These are phyloP conservation scores for Penicillium waksmanii DNA, from an alignment of 495 filamentous ascomycete species.

Conservation along the genomic window DNA sequence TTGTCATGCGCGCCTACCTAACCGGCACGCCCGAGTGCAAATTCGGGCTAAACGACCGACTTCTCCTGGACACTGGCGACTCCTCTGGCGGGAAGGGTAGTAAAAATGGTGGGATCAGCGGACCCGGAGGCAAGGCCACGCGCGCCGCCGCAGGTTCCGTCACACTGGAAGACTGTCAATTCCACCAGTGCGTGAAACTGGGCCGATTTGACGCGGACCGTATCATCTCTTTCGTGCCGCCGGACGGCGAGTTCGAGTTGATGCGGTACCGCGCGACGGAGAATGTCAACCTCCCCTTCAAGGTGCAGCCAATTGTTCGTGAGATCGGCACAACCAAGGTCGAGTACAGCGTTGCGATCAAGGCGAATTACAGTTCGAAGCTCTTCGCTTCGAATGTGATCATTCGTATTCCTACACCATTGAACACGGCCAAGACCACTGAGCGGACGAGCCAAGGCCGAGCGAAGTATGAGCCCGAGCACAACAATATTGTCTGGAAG, in stretches of 20 bases:
- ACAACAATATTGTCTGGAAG: slow-evolving; percentile 99
- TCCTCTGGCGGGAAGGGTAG: slow-evolving; percentile 45
- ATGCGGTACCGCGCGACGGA: slow-evolving; percentile 99
- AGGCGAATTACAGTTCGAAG: slow-evolving; percentile 94
- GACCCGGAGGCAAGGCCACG: slow-evolving; percentile 71
- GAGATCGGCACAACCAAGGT: slow-evolving; percentile 97
- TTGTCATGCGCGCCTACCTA: slow-evolving; percentile 98
- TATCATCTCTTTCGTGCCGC: slow-evolving; percentile 97
- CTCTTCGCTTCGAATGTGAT: slow-evolving; percentile 98
- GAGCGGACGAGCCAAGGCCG: slow-evolving; percentile 93
- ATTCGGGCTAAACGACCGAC: slow-evolving; percentile 96
- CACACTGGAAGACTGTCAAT: slow-evolving; percentile 96
- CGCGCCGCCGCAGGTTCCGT: slow-evolving; percentile 95
- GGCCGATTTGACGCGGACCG: slow-evolving; percentile 96
- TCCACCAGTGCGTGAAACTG: slow-evolving; percentile 98
- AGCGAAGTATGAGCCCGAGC: slow-evolving; percentile 96
- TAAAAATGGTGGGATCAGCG: slow-evolving; percentile 38
- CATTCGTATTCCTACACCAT: slow-evolving; percentile 89
- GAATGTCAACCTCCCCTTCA: slow-evolving; percentile 98
- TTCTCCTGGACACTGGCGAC: slow-evolving; percentile 80
- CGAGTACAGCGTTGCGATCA: slow-evolving; percentile 96
- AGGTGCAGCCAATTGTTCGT: slow-evolving; percentile 97
- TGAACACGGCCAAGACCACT: slow-evolving; percentile 95
- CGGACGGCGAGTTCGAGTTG: slow-evolving; percentile 97
- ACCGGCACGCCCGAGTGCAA: slow-evolving; percentile 98